These are phyloP conservation scores for Fusarium torulosum DNA, from an alignment of 2,329 filamentous ascomycete species.

Conservation along the genomic window DNA sequence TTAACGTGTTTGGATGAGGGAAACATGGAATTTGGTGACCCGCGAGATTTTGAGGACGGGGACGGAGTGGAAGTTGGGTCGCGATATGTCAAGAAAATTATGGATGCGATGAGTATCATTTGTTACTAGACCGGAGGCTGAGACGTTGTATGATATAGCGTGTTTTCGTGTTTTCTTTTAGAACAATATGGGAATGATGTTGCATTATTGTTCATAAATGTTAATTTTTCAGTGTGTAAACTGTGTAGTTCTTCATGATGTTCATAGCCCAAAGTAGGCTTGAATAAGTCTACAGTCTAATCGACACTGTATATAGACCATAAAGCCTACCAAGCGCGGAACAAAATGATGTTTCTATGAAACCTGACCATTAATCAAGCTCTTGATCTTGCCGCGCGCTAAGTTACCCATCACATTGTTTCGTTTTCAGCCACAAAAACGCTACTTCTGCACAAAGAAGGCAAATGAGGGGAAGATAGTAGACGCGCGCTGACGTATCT, in stretches of 20 bases:
- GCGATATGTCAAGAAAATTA: background rate
- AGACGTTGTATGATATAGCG: too few species aligned
- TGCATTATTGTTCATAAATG: too few species aligned
- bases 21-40: slow-evolving; percentile 1
- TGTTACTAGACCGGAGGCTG: background rate
- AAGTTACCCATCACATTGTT: background rate
- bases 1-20: slow-evolving; percentile 4
- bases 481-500: background rate
- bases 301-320: too few species aligned
- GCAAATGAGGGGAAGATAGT: background rate
- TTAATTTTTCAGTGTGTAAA: too few species aligned
- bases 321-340: too few species aligned
- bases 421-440: background rate
- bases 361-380: too few species aligned
- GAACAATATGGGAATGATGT: too few species aligned
- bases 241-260: background rate
- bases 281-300: too few species aligned
- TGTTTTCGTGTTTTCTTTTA: too few species aligned
- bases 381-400: too few species aligned
- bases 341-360: too few species aligned
- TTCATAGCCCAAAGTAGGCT: too few species aligned
- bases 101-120: background rate
- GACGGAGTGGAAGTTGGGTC: background rate
- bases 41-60: background rate
- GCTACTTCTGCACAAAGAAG: background rate